Evolutionary conservation across 306 rosid species (phyloP).

Genomic region (Cucurbita argyrosperma): DNA sequence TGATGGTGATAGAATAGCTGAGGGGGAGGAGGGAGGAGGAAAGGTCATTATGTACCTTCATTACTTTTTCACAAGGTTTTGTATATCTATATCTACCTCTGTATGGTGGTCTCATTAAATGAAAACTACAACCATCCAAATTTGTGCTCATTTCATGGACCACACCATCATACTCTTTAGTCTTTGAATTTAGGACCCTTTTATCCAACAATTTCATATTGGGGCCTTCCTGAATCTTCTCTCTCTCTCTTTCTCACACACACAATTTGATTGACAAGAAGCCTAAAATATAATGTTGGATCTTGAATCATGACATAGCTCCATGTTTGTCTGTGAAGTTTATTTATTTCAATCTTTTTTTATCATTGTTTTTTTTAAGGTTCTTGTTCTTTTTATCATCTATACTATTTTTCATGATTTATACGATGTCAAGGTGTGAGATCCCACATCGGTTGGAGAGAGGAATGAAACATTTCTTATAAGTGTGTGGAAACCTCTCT

Average conservation of each 20-base stretch:
- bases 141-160: conserved; percentile 33
- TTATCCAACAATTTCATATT: neutral
- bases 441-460: too few relatives aligned
- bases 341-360: neutral
- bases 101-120: conserved; percentile 13
- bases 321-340: neutral
- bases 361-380: neutral
- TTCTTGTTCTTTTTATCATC: neutral
- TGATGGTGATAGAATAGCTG: conserved; percentile 38
- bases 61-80: conserved; percentile 37
- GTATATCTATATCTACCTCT: conserved; percentile 35
- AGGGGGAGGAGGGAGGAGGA: conserved; percentile 14
- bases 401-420: neutral
- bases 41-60: conserved; percentile 33
- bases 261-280: conserved; percentile 4
- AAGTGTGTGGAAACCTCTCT: too few relatives aligned
- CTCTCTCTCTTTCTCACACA: neutral
- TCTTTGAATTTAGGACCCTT: neutral
- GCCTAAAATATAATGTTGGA: conserved; percentile 3
- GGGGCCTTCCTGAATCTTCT: neutral
- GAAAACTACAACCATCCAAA: conserved; percentile 40
- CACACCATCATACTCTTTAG: conserved; percentile 17
- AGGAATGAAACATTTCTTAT: too few relatives aligned
- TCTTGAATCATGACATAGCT: neutral
- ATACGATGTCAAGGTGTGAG: neutral